A percentile compares a stretch with the other conserved stretches of the same genome.
These are phyloP conservation scores for Hemileia vastatrix DNA, from an alignment of 1,284 basidiomycete genomes.

Conservation along the genomic window DNA sequence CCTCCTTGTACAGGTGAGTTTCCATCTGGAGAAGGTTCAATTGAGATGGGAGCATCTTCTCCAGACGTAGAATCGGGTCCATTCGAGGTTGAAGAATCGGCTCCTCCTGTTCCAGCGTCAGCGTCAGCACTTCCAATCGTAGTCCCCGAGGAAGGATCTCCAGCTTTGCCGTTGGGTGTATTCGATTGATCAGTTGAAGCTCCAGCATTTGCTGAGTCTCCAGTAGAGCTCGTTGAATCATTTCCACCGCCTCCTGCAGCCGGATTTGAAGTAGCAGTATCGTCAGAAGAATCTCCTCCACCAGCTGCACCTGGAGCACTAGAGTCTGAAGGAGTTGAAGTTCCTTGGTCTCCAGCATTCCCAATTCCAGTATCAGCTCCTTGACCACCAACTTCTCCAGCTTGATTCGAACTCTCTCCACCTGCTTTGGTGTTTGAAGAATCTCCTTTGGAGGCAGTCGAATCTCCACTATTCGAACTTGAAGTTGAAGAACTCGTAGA, in stretches of 20 bases:
- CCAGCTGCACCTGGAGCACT: background rate
- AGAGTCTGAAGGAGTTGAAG: background rate
- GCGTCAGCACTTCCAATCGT: too few relatives aligned
- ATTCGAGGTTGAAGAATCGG: background rate
- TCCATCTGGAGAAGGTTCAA: background rate
- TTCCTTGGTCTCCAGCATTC: background rate
- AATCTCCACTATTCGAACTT: background rate
- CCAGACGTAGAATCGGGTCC: background rate
- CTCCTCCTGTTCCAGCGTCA: background rate
- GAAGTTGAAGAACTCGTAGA: background rate
- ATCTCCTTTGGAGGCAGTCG: background rate
- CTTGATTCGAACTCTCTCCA: background rate
- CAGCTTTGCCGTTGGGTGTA: too few relatives aligned
- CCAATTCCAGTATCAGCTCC: background rate
- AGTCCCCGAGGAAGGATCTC: too few relatives aligned
- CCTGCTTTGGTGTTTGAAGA: background rate
- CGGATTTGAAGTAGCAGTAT: background rate
- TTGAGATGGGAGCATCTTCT: background rate
- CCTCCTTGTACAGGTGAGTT: too few relatives aligned
- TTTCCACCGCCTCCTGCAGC: background rate
- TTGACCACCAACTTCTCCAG: background rate
- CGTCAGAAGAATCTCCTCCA: background rate
- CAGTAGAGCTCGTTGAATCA: too few relatives aligned
- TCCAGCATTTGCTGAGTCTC: too few relatives aligned
- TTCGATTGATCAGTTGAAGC: too few relatives aligned